phyloP scores from a whole-genome alignment of 2,329 filamentous ascomycete genomes.

The Paraconiothyrium sp. region DNA sequence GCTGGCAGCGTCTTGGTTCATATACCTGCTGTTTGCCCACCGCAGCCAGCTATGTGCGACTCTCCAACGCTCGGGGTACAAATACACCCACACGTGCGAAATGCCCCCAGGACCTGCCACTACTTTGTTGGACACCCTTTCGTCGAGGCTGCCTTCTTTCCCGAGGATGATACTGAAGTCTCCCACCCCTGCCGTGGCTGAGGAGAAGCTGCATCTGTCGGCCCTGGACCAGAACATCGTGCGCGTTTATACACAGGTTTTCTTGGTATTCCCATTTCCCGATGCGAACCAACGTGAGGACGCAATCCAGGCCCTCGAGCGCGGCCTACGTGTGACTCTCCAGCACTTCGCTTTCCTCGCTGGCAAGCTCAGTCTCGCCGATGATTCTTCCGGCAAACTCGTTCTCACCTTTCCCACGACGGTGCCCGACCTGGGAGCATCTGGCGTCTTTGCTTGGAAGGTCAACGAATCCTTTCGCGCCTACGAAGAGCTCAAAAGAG shows the following conservation, averaged over 20 bases:
- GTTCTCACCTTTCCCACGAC: constrained; percentile 37
- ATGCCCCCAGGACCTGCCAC: constrained; percentile 9
- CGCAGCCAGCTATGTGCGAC: constrained; percentile 8
- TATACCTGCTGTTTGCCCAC: constrained; percentile 16
- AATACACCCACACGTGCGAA: neutral
- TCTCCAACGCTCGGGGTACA: constrained; percentile 5
- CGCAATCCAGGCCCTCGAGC: constrained; percentile 36
- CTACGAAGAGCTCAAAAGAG: constrained; percentile 41
- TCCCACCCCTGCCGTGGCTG: constrained; percentile 28
- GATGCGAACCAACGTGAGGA: constrained; percentile 37
- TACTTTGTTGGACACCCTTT: constrained; percentile 24
- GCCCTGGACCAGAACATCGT: constrained; percentile 44
- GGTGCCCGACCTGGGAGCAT: constrained; percentile 27
- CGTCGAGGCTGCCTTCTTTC: constrained; percentile 26
- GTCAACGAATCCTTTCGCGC: constrained; percentile 33
- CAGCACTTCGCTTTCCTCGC: constrained; percentile 42
- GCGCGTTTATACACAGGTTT: constrained; percentile 43
- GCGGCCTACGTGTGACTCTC: constrained; percentile 37
- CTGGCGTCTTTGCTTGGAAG: constrained; percentile 34
- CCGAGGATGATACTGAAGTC: constrained; percentile 39
- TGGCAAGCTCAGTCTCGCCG: constrained; percentile 39
- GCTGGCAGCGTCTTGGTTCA: constrained; percentile 12
- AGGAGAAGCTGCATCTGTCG: constrained; percentile 39
- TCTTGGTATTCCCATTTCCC: constrained; percentile 45
- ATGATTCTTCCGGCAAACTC: constrained; percentile 35